Base-by-base conservation (phyloP, 129 eudicot species). In the Arctium lappa region DNA sequence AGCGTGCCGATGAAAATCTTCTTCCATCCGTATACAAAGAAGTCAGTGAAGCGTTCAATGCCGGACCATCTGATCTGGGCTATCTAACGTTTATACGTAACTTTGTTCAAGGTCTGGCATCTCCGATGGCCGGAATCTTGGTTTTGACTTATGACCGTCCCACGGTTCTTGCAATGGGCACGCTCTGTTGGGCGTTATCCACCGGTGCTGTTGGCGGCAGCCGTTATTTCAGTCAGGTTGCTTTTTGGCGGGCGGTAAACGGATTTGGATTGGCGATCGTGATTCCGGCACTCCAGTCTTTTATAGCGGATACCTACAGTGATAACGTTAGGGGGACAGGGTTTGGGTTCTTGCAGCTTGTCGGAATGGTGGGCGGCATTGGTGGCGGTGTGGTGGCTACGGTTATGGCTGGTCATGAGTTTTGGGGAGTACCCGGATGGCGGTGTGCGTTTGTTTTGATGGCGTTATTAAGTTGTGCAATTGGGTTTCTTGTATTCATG, bases 21-120 rank as follows among this genome's bases (percentile, higher is more conserved):
- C 99, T 95, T 65, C 97, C 99, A 85, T 86, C 99, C 2, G 99
- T 95, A 38, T 95, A 95, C 90, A 95, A 93, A 84, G 99, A 95
- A 93, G 94, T 95, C 34, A 95, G 99, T 75, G 97, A 93, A 88
- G 91, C 97, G 22, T 95, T 95, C 79, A 71, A 83, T 33, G 91
- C 92, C 0, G 97, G 99, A 42, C 99, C 99, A 27, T 87, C 97
- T 4, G 99, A 95, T 73, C 92, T 95, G 16, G 99, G 99, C 46
- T 95, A 93, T 69, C 94, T 95, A 69, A 95, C 97, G 27, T 95
- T 95, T 48, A 85, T 88, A 27, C 32, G 97, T 22, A 95, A 93
- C 87, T 95, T 95, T 38, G 88, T 90, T 16, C 91, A 90, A 83
- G 99, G 99, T 42, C 69, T 95, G 32, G 97, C 99, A 39, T 95